Conservation (phyloP, 805 yeast genomes). For the Pichia sporocuriosa region DNA sequence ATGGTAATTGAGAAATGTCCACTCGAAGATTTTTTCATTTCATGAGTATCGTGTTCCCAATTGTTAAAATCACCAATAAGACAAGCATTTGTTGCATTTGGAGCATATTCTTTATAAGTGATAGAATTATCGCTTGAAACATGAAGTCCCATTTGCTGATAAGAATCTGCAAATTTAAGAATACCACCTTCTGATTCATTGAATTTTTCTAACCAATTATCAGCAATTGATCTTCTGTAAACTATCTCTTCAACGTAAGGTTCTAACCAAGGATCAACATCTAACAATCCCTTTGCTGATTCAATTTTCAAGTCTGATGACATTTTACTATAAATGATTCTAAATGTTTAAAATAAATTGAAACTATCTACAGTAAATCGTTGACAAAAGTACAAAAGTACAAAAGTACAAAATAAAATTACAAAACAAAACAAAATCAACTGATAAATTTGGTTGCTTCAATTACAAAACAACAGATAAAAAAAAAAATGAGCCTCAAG, state of each 20-base stretch:
- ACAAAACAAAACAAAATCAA: no score
- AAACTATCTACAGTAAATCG: no score
- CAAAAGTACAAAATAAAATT: no score
- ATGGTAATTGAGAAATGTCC: conserved; percentile 65
- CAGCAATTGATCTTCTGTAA: conserved; percentile 60
- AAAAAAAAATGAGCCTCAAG: no score
- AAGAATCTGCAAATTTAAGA: conserved; percentile 66
- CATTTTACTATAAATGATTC: no score
- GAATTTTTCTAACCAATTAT: conserved; percentile 53
- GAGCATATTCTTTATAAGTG: conserved; percentile 79
- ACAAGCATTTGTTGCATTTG: conserved; percentile 69
- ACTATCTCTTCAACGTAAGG: conserved; percentile 67
- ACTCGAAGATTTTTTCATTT: conserved; percentile 52
- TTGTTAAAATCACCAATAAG: conserved; percentile 89
- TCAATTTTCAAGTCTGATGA: not conserved
- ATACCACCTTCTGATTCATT: conserved; percentile 59
- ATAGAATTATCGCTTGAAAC: conserved; percentile 51
- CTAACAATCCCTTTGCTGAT: conserved; percentile 52
- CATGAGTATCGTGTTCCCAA: conserved; percentile 60
- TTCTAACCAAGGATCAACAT: conserved; percentile 78
- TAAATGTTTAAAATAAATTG: no score
- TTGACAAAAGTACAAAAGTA: no score
- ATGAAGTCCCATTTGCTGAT: conserved; percentile 71
- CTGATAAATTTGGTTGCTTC: no score
- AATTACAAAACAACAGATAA: no score